Evolutionary conservation across 805 yeast species (phyloP).

Genomic region (Metschnikowia corniflorae): DNA sequence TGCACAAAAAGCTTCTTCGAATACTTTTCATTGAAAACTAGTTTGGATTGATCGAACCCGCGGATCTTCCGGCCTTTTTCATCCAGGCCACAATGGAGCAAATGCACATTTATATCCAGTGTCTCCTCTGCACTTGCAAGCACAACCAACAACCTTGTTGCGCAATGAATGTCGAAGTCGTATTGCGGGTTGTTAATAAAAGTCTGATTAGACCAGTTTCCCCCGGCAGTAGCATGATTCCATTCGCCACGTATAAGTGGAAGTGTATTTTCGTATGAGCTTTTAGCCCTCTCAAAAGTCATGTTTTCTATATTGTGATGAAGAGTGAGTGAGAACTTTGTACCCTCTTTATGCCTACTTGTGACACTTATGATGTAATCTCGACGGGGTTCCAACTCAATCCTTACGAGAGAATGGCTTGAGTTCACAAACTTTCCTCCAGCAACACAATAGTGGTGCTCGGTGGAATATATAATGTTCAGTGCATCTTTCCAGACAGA

Average conservation of each 20-base stretch:
- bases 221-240: slow-evolving; percentile 47
- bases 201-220: slow-evolving; percentile 47
- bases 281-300: slow-evolving; percentile 28
- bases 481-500: slow-evolving; percentile 12
- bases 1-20: slow-evolving; percentile 32
- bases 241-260: slow-evolving; percentile 39
- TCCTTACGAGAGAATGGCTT: slow-evolving; percentile 35
- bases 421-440: slow-evolving; percentile 30
- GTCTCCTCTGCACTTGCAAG: slow-evolving; percentile 17
- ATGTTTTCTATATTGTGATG: slow-evolving; percentile 25
- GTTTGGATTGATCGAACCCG: slow-evolving; percentile 20
- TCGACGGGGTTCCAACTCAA: slow-evolving; percentile 23
- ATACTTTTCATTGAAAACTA: slow-evolving; percentile 30
- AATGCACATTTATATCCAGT: slow-evolving; percentile 38
- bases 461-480: slow-evolving; percentile 4
- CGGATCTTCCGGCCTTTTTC: slow-evolving; percentile 22
- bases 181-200: slow-evolving; percentile 58
- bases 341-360: slow-evolving; percentile 8
- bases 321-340: slow-evolving; percentile 25
- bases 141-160: slow-evolving; percentile 13
- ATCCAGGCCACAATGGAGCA: slow-evolving; percentile 37
- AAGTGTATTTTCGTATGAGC: slow-evolving; percentile 17
- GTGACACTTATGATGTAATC: slow-evolving; percentile 28
- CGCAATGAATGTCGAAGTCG: slow-evolving; percentile 20
- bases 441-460: slow-evolving; percentile 21